These are phyloP conservation scores for Mikania micrantha DNA, from an alignment of 129 eudicot genomes.

Conservation along the genomic window DNA sequence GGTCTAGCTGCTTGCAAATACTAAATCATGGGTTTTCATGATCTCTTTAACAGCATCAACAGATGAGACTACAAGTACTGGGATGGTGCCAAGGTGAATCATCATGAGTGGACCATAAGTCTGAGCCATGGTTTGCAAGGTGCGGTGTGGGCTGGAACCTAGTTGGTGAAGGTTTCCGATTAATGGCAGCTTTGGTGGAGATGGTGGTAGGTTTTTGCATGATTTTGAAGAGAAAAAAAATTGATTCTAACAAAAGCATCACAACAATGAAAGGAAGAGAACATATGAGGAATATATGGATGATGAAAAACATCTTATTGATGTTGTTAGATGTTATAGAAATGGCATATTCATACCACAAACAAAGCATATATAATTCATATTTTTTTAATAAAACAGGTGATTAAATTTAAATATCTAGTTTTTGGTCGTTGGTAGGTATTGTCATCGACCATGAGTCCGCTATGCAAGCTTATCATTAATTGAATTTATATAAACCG, in stretches of 20 bases:
- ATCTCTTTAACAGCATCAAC: neutral
- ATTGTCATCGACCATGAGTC: too few relatives aligned
- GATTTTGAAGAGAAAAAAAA: neutral
- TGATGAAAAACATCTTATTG: neutral
- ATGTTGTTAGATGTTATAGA: neutral
- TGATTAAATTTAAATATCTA: too few relatives aligned
- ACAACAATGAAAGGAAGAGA: neutral
- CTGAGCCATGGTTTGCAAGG: neutral
- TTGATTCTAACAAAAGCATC: neutral
- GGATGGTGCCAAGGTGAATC: neutral
- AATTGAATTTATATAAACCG: too few relatives aligned
- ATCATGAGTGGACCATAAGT: neutral
- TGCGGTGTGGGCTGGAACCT: neutral
- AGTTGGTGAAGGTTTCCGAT: constrained; percentile 3
- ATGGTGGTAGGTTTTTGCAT: neutral
- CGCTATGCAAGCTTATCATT: too few relatives aligned
- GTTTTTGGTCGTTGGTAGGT: too few relatives aligned
- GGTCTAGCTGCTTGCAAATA: neutral
- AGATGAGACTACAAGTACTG: neutral
- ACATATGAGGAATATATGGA: neutral
- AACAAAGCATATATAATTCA: too few relatives aligned
- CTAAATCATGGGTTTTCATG: neutral
- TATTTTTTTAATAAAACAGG: too few relatives aligned
- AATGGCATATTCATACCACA: too few relatives aligned
- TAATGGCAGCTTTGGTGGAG: too few relatives aligned